phyloP scores from a whole-genome alignment of 176 grass and related monocot genomes.

The Lolium perenne region DNA sequence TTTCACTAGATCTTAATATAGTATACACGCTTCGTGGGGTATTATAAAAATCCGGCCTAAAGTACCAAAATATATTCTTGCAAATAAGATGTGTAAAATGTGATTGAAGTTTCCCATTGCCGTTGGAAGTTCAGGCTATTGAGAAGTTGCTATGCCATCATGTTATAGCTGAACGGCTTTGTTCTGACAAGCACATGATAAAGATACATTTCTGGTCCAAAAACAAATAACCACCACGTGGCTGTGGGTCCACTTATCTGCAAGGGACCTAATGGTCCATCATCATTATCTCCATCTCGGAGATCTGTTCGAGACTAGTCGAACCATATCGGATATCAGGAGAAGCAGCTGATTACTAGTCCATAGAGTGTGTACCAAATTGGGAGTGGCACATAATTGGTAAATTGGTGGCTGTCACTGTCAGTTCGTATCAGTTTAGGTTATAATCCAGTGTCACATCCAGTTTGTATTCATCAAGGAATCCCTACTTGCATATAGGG shows the following conservation, averaged over 20 bases:
- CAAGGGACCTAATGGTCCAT: not conserved
- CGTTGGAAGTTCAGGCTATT: not conserved
- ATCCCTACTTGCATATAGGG: not conserved
- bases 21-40: not conserved
- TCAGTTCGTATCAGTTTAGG: not conserved
- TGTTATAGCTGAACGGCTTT: slow-evolving; percentile 1
- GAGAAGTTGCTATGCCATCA: not conserved
- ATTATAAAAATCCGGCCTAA: not conserved
- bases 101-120: not conserved
- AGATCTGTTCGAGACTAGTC: slow-evolving; percentile 6
- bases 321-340: not conserved
- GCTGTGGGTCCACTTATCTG: not conserved
- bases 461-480: not conserved
- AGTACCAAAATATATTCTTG: not conserved
- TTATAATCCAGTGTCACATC: not conserved
- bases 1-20: not conserved
- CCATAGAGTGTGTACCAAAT: not conserved
- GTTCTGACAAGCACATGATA: not conserved
- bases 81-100: not conserved
- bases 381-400: not conserved
- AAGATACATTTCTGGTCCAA: not conserved
- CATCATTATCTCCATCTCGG: not conserved
- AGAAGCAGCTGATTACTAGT: not conserved
- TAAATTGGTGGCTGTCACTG: not conserved
- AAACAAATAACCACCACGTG: not conserved